Evolutionary conservation across 345 rosid genomes (phyloP), one percentile per base, ranked within the genome.

Genomic region (Fremontodendron californicum): DNA sequence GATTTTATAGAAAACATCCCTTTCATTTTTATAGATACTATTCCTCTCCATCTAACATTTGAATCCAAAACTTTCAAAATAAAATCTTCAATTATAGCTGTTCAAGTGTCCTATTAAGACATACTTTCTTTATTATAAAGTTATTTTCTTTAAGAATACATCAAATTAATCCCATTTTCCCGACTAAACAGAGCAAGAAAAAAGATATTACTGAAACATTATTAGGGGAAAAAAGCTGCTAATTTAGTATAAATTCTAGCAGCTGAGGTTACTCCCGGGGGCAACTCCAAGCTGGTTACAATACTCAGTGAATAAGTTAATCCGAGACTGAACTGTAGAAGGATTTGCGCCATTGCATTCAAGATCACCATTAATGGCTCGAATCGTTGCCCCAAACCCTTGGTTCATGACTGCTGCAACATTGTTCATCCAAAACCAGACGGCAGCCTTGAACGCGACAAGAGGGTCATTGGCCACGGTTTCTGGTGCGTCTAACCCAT

Each of bases 281-380:
- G 80, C 78, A 37, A 81, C 88, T 49, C 86, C 87, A 64, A 84
- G 81, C 68, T 84, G 82, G 19, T 60, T 40, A 73, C 92, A 89
- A 58, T 83, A 89, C 29, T 86, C 79, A 5, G 78, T 87, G 57
- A 79, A 87, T 57, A 80, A 84, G 8, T 46, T 13, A 35, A 80
- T 71, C 49, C 91, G 86, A 11, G 88, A 79, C 16, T 85, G 85
- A 15, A 89, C 90, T 4, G 77, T 79, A 15, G 63, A 46, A 0
- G 86, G 51, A 7, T 77, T 81, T 33, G 66, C 74, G 42, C 92
- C 90, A 25, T 78, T 37, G 61, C 90, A 90, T 37, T 90, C 93
- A 9, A 78, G 11, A 19, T 85, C 86, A 18, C 90, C 88, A 31
- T 88, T 90, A 33, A 90, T 85, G 74, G 87, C 88, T 82, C 35